Evolutionary conservation across 768 basidiomycete genomes (phyloP).

Genomic region (Suillus variegatus): DNA sequence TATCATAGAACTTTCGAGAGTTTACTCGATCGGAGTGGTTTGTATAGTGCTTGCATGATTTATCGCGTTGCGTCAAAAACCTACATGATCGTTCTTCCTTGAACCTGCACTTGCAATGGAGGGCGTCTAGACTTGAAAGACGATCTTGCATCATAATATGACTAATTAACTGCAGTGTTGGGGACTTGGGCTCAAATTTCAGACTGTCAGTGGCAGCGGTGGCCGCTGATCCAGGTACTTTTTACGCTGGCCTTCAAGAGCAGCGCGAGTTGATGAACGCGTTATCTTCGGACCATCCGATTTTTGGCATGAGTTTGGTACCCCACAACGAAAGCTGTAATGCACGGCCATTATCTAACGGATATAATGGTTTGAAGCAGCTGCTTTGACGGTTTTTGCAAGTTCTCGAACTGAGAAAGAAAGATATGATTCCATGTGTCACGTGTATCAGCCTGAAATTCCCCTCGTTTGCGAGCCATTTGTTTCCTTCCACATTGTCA

Average conservation of each 20-base stretch:
- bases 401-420: not conserved
- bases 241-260: not conserved
- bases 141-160: not conserved
- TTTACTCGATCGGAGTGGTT: not conserved
- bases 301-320: not conserved
- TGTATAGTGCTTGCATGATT: not conserved
- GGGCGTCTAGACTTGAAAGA: not conserved
- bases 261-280: not conserved
- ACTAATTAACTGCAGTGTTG: not conserved
- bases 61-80: not conserved
- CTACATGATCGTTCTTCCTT: not conserved
- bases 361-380: not conserved
- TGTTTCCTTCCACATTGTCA: not conserved
- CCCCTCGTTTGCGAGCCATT: not conserved
- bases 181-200: not conserved
- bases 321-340: not conserved
- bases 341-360: not conserved
- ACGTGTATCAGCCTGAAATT: not conserved
- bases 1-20: constrained; percentile 2
- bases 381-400: not conserved
- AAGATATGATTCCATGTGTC: not conserved
- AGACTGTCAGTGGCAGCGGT: not conserved
- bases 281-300: not conserved
- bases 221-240: not conserved
- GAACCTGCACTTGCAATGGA: not conserved